Evolutionary conservation across 2,329 filamentous ascomycete species (phyloP), one percentile per base, ranked within the genome.

Genomic region (Cladophialophora immunda): DNA sequence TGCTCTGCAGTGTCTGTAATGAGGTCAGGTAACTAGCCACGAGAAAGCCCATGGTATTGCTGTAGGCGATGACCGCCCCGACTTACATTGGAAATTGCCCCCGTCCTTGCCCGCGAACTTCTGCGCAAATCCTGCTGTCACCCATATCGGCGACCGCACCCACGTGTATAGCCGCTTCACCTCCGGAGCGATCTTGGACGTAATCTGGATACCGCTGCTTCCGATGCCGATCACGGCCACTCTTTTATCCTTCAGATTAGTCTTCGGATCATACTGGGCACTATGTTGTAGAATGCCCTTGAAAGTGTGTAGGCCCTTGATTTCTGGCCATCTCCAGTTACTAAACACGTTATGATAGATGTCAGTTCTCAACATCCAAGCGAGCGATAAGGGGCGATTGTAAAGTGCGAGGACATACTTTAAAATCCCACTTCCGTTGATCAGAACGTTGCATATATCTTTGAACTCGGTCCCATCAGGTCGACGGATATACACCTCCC

Each of bases 151-250:
- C 13, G 65, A 68, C 4, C 76, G 75, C 11, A 77, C 70, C 64
- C 72, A 78, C 29, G 73, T 74, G 11, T 73, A 73, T 2, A 77
- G 17, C 36, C 73, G 70, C 32, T 55, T 67, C 66, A 77, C 79
- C 19, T 78, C 71, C 3, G 76, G 75, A 38, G 81, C 77, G 50
- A 81, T 78, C 0, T 76, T 77, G 0, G 80, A 77, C 8, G 80
- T 71, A 19, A 73, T 66, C 47, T 75, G 73, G 15, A 74, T 72
- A 3, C 70, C 73, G 29, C 69, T 73, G 15, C 69, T 71, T 8
- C 74, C 74, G 30, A 68, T 72, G 1, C 75, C 71, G 52, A 76
- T 73, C 4, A 76, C 62, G 0, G 72, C 75, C 2, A 76, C 70
- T 19, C 68, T 34, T 41, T 76, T 75, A 4, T 60, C 70, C 1